These are phyloP conservation scores for Actinomucor elegans DNA, from an alignment of 371 early-diverging fungal species.

Conservation along the genomic window DNA sequence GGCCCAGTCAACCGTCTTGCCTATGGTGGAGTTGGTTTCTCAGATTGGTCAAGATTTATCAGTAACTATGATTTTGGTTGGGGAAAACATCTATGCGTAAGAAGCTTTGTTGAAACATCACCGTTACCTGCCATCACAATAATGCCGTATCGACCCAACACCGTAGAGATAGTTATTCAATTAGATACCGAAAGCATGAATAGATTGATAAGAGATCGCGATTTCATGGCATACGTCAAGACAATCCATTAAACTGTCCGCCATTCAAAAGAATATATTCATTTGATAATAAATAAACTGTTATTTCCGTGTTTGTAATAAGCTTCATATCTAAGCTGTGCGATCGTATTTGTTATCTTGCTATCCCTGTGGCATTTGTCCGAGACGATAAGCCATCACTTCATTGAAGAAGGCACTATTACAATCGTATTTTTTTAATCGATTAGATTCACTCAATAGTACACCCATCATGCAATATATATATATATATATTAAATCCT, in stretches of 20 bases:
- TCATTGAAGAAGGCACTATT: too few species aligned
- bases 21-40: conserved; percentile 8
- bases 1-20: conserved; percentile 4
- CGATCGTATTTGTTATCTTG: too few species aligned
- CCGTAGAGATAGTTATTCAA: conserved; percentile 10
- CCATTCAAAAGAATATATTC: background rate
- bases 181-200: conserved; percentile 8
- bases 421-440: too few species aligned
- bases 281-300: too few species aligned
- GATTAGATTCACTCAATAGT: too few species aligned
- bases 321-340: too few species aligned
- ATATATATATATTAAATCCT: too few species aligned
- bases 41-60: conserved; percentile 19
- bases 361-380: too few species aligned
- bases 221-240: conserved; percentile 5
- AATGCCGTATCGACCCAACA: conserved; percentile 1
- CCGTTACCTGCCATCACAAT: conserved; percentile 11
- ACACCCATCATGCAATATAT: too few species aligned
- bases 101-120: conserved; percentile 18
- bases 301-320: background rate
- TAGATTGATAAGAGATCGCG: conserved; percentile 10
- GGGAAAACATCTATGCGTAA: conserved; percentile 1
- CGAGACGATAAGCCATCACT: too few species aligned
- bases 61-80: conserved; percentile 7
- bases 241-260: background rate